phyloP scores from a whole-genome alignment of 129 eudicot species.

The Centaurea solstitialis region DNA sequence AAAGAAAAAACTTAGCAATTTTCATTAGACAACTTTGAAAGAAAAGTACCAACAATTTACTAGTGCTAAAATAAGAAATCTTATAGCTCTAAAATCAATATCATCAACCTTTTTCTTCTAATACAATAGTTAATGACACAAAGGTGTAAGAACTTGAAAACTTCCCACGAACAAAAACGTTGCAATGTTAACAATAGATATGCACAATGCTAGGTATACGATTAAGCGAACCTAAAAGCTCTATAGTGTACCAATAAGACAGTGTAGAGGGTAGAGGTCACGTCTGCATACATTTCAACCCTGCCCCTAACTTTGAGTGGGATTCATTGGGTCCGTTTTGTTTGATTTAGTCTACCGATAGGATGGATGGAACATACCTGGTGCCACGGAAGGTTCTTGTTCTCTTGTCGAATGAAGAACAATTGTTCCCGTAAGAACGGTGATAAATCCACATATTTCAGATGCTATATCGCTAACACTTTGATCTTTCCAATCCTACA shows the following conservation, averaged over 20 bases:
- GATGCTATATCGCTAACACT: constrained; percentile 71
- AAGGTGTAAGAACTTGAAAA: too few species aligned
- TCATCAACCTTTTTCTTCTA: too few species aligned
- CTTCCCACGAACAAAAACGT: too few species aligned
- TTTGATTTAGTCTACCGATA: background rate
- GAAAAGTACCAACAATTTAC: background rate
- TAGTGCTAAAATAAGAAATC: background rate
- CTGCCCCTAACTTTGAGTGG: background rate
- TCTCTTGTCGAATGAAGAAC: constrained; percentile 87
- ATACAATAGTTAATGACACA: too few species aligned
- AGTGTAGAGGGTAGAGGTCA: too few species aligned
- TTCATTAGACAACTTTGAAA: background rate
- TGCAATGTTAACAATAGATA: too few species aligned
- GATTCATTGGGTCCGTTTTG: background rate
- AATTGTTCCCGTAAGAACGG: constrained; percentile 82
- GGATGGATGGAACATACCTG: constrained; percentile 43
- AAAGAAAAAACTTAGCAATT: background rate
- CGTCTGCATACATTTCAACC: background rate
- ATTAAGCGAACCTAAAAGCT: too few species aligned
- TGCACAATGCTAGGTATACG: too few species aligned
- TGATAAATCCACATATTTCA: constrained; percentile 89
- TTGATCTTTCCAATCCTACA: constrained; percentile 89
- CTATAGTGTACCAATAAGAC: too few species aligned
- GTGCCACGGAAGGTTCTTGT: constrained; percentile 59
- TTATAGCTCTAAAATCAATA: background rate